Conservation (phyloP, 768 basidiomycete genomes). For the Leucosporidium creatinivorum region DNA sequence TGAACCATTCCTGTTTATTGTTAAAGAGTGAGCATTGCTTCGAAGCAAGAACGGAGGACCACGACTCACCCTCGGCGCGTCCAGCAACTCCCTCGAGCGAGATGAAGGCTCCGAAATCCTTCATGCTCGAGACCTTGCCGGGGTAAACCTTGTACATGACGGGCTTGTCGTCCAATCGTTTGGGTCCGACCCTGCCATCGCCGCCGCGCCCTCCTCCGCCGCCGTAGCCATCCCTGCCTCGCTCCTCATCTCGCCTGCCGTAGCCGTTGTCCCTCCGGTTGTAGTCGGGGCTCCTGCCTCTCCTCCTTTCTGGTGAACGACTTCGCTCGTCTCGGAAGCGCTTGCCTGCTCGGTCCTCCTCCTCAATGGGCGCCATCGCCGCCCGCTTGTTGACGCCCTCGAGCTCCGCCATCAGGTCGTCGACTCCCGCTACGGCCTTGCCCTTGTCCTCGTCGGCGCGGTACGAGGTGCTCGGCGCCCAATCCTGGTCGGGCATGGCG, state of each 20-base stretch:
- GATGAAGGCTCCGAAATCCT: slow-evolving; percentile 95
- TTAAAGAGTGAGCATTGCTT: neutral
- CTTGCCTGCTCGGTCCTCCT: slow-evolving; percentile 41
- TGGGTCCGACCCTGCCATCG: slow-evolving; percentile 34
- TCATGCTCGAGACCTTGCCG: slow-evolving; percentile 73
- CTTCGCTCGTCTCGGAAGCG: slow-evolving; percentile 41
- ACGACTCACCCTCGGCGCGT: slow-evolving; percentile 70
- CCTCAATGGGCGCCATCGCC: slow-evolving; percentile 44
- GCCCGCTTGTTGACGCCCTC: slow-evolving; percentile 62
- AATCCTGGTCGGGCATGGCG: slow-evolving; percentile 67
- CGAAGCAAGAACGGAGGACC: neutral
- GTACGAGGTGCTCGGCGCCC: slow-evolving; percentile 46
- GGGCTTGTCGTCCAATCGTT: slow-evolving; percentile 65
- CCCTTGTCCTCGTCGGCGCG: slow-evolving; percentile 35
- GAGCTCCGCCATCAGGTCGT: slow-evolving; percentile 74
- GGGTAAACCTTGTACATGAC: slow-evolving; percentile 90
- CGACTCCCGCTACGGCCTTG: slow-evolving; percentile 54
- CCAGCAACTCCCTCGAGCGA: slow-evolving; percentile 77
- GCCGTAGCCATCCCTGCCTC: slow-evolving; percentile 40
- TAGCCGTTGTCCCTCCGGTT: slow-evolving; percentile 38
- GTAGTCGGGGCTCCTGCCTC: slow-evolving; percentile 32
- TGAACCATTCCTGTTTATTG: slow-evolving; percentile 78
- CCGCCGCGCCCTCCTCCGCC: slow-evolving; percentile 34
- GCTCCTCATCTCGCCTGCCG: slow-evolving; percentile 42
- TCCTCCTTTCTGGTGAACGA: slow-evolving; percentile 51